phyloP scores from a whole-genome alignment of 495 filamentous ascomycete genomes.

The Annulohypoxylon stygium region DNA sequence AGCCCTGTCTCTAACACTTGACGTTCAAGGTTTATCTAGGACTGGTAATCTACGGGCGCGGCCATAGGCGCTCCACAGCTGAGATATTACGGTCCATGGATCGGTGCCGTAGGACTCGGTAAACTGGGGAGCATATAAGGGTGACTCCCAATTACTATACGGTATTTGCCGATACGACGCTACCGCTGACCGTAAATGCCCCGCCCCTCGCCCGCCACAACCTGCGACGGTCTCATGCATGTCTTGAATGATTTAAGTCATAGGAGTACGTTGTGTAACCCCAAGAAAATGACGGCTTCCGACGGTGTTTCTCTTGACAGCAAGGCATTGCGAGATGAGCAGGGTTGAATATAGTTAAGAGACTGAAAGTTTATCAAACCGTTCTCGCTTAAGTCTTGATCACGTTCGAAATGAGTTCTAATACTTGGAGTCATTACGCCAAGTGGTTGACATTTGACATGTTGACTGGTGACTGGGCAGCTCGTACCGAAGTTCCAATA shows the following conservation, averaged over 20 bases:
- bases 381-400: not conserved
- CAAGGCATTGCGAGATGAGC: slow-evolving; percentile 5
- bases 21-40: not conserved
- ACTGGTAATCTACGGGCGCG: not conserved
- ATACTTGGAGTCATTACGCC: not conserved
- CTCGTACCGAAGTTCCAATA: not conserved
- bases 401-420: not conserved
- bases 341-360: slow-evolving; percentile 2
- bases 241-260: slow-evolving; percentile 18
- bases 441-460: slow-evolving; percentile 3
- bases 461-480: not conserved
- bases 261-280: slow-evolving; percentile 16
- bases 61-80: not conserved
- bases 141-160: not conserved
- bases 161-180: slow-evolving; percentile 16
- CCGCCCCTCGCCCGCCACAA: slow-evolving; percentile 2
- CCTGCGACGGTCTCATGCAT: slow-evolving; percentile 26
- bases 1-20: slow-evolving; percentile 6
- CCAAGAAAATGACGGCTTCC: not conserved
- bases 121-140: not conserved
- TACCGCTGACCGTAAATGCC: not conserved
- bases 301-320: not conserved
- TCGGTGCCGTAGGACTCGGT: slow-evolving; percentile 5
- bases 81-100: not conserved
- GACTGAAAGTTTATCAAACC: not conserved